Base-by-base conservation (phyloP, 2,329 filamentous ascomycete species). In the Fusarium sulawesiense region DNA sequence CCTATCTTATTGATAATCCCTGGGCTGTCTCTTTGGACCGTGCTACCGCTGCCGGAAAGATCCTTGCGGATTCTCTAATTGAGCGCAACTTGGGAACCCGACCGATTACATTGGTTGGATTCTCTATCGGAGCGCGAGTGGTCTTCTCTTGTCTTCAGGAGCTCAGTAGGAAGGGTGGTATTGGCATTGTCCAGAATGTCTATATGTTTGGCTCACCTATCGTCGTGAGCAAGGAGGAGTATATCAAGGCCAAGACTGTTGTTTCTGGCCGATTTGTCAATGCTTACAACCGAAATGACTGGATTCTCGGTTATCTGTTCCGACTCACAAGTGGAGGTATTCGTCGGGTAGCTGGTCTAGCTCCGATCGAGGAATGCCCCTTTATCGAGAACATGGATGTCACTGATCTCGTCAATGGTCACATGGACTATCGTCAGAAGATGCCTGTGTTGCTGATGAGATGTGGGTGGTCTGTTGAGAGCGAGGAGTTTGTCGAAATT, bases 301-400 rank as follows among this genome's bases (percentile, higher is more conserved):
- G 96, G 96, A 98, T 99, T 75, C 81, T 99, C 51, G 94, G 91
- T 65, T 99, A 99, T 78, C 88, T 99, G 2, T 99, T 99, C 86
- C 92, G 96, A 16, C 88, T 97, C 44, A 99, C 96, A 5, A 92
- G 91, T 72, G 96, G 96, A 71, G 96, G 96, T 45, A 95, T 98
- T 75, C 92, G 94, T 79, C 89, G 91, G 21, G 88, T 99, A 2
- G 94, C 94, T 7, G 96, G 96, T 14, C 86, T 99, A 44, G 92
- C 89, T 2, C 85, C 91, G 2, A 86, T 98, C 4, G 88, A 95
- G 46, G 87, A 84, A 8, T 84, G 97, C n/a, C 89, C 91, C 0
- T 93, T 91, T 18, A 81, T 98, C 18, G 96, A 98, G 78, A 98
- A 98, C 75, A 85, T 97, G 68, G 90, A 98, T 77, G 92, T 97